Evolutionary conservation across 441 rosid genomes (phyloP).

Genomic region (Populus tomentosa): DNA sequence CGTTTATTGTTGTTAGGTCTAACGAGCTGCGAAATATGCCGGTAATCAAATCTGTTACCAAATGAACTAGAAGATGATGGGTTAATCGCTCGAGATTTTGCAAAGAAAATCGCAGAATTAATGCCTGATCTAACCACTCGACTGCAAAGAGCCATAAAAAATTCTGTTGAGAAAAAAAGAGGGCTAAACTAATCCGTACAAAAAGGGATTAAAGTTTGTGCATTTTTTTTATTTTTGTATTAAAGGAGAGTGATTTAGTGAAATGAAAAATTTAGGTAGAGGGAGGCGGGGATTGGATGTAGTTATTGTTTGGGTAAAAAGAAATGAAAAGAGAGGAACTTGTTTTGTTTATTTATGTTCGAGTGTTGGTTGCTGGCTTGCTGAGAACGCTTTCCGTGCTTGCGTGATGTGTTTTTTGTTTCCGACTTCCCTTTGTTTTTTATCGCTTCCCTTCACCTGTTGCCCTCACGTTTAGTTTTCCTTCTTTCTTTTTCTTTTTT

Average conservation of each 20-base stretch:
- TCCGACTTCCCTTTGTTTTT: not conserved
- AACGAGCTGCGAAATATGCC: constrained; percentile 56
- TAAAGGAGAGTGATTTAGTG: not conserved
- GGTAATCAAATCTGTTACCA: constrained; percentile 21
- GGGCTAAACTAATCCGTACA: not conserved
- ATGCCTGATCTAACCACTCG: constrained; percentile 40
- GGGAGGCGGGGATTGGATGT: not conserved
- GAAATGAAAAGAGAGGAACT: not conserved
- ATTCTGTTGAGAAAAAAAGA: not conserved
- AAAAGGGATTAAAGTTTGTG: not conserved
- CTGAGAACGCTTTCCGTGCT: not conserved
- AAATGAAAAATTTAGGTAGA: not conserved
- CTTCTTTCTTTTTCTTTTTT: too few species aligned
- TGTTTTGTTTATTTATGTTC: not conserved
- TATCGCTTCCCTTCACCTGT: not conserved
- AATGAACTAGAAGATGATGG: constrained; percentile 18
- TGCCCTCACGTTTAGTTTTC: too few species aligned
- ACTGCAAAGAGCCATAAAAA: constrained; percentile 46
- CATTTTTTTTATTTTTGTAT: not conserved
- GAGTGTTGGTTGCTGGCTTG: not conserved
- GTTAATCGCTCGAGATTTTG: constrained; percentile 28
- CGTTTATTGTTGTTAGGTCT: constrained; percentile 61
- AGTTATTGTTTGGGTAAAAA: not conserved
- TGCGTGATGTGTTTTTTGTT: not conserved
- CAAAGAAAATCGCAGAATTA: constrained; percentile 24